Percentiles rank a stretch among this genome's conserved stretches.
Evolutionary conservation across 176 grass and related monocot species (phyloP).

Genomic region (Oryza rufipogon): DNA sequence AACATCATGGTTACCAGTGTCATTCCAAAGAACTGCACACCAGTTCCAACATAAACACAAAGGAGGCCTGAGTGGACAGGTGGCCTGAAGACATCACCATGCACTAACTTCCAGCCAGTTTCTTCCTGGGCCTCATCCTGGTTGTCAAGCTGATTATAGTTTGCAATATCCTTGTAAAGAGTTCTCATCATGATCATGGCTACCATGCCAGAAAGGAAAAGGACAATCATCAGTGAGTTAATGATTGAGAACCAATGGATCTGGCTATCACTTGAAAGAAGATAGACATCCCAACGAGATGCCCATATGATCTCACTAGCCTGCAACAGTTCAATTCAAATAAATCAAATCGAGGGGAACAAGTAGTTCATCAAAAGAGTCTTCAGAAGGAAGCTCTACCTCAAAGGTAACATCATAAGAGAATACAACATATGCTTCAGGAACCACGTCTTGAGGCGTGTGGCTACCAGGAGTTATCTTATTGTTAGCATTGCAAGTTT

Average conservation of each 20-base stretch:
- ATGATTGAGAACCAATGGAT: slow-evolving; percentile 87
- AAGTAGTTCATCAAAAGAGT: slow-evolving; percentile 8
- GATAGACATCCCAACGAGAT: slow-evolving; percentile 84
- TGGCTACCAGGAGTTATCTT: slow-evolving; percentile 76
- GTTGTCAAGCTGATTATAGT: slow-evolving; percentile 75
- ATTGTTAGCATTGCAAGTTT: slow-evolving; percentile 64
- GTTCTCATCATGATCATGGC: slow-evolving; percentile 94
- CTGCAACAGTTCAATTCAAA: slow-evolving; percentile 40
- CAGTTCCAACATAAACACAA: slow-evolving; percentile 82
- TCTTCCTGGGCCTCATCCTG: slow-evolving; percentile 82
- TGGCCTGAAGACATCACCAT: slow-evolving; percentile 74
- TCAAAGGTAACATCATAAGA: slow-evolving; percentile 79
- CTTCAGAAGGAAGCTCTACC: slow-evolving; percentile 46
- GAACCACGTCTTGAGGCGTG: slow-evolving; percentile 64
- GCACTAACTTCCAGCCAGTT: slow-evolving; percentile 87
- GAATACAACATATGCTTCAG: slow-evolving; percentile 65
- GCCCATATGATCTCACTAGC: slow-evolving; percentile 70
- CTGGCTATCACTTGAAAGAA: slow-evolving; percentile 77
- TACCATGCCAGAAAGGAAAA: slow-evolving; percentile 83
- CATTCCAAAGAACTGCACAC: slow-evolving; percentile 82
- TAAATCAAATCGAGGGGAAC: slow-evolving; percentile 19
- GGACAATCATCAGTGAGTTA: slow-evolving; percentile 82
- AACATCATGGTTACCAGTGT: slow-evolving; percentile 83
- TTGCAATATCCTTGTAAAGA: slow-evolving; percentile 82
- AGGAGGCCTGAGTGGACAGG: slow-evolving; percentile 78